Base-by-base conservation (phyloP, 169 alveolate genomes). In the Eimeria praecox region DNA sequence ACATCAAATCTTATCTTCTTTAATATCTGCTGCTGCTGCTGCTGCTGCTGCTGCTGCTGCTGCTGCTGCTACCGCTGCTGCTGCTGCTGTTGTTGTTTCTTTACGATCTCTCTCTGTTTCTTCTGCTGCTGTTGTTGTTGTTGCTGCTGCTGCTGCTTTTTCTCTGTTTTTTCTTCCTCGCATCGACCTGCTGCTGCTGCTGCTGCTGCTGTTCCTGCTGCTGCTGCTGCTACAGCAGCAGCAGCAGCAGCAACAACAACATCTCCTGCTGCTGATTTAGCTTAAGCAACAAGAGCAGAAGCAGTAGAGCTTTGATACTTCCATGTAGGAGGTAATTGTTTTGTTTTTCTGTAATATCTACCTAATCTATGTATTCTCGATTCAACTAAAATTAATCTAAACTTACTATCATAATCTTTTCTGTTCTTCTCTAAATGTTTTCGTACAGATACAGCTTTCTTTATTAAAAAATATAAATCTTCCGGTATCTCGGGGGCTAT, bases 401-500 rank as follows among this genome's bases (percentile, higher is more conserved):
- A 99, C 98, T 99, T 99, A 97, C 99, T 98, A 97, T 99, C 99
- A 96, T 97, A 98, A 98, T 99, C 99, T 97, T 99, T 99, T 97
- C 99, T 97, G 98, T 98, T 98, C 96, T 97, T 98, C 98, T 99
- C 99, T 97, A 99, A 96, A 96, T 99, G 99, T 98, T 99, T 99
- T 96, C 99, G 99, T 97, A 99, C 98, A 77, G 99, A 96, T 95
- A 99, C 99, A 30, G 99, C 99, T 97, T 99, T 99, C 98, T 99
- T 99, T 96, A 99, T 99, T 97, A 99, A 96, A 97, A 98, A 98
- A 98, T 99, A 99, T 80, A 99, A 97, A 97, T 99, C 99, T 98
- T 99, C 99, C 38, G 99, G 99, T 96, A 99, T 98, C 95, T 98
- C 98, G 69, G 99, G 99, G 89, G 99, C 99, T 92, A 99, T 94